phyloP scores from a whole-genome alignment of 306 rosid species.

The Citrullus mucosospermus region DNA sequence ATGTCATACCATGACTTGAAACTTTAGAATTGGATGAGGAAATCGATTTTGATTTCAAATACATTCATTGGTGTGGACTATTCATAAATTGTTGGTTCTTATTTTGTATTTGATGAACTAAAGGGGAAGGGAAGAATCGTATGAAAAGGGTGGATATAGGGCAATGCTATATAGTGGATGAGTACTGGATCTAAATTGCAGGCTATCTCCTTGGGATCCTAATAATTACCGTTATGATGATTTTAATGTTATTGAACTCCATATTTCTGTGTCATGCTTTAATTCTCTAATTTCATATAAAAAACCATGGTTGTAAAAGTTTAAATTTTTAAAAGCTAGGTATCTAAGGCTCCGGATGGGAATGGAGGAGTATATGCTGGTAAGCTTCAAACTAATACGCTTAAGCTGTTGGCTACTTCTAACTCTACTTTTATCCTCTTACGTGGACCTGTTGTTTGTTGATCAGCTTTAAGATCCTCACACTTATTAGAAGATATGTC shows the following conservation, averaged over 20 bases:
- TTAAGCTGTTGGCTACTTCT: background rate
- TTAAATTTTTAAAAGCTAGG: slow-evolving; percentile 47
- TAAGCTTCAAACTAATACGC: slow-evolving; percentile 13
- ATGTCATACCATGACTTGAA: background rate
- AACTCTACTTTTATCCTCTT: background rate
- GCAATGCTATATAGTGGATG: background rate
- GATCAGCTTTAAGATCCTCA: slow-evolving; percentile 69
- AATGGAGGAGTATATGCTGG: slow-evolving; percentile 97
- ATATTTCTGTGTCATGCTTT: background rate
- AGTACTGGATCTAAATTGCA: background rate
- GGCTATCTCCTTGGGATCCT: background rate
- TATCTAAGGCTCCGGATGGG: slow-evolving; percentile 95
- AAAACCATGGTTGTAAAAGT: slow-evolving; percentile 14
- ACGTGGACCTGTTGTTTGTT: slow-evolving; percentile 5
- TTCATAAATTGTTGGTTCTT: background rate
- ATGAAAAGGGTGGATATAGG: background rate
- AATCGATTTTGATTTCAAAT: background rate
- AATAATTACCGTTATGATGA: background rate
- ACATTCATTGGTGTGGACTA: background rate
- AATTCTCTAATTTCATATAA: slow-evolving; percentile 1
- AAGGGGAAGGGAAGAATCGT: background rate
- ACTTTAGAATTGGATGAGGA: background rate
- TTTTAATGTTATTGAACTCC: background rate
- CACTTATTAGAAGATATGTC: slow-evolving; percentile 90
- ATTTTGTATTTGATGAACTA: background rate